Evolutionary conservation across 2,329 filamentous ascomycete species (phyloP), one percentile per base, ranked within the genome.

Genomic region (Thielaviopsis euricoi): DNA sequence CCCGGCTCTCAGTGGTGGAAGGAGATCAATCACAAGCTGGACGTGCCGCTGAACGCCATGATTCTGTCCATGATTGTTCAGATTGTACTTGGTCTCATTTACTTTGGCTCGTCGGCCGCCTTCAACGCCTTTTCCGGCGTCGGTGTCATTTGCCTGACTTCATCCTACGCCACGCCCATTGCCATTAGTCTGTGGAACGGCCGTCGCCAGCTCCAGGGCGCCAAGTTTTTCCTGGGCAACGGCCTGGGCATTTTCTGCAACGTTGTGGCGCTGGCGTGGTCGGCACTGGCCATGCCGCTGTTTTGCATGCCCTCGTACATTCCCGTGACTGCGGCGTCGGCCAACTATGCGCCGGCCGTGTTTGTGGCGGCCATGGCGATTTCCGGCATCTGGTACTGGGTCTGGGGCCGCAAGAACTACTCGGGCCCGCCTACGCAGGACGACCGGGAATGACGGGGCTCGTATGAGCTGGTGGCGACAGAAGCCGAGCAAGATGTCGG

Each of bases 301-400:
- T 88, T 88, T 74, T 88, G 81, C 69, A 86, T 86, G 81, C 85
- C 83, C 0, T 76, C 80, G 0, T 69, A 70, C 50, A 71, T 86
- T n/a, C 81, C 81, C 6, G 81, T 85, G 46, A 76, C 75, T 0
- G 69, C 76, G 6, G 66, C 70, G 19, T 76, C 73, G 46, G 83
- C 87, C 74, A 89, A 89, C 74, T 89, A 87, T 68, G 85, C 84
- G 1, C 81, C 81, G 15, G 85, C 82, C 37, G 85, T 89, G n/a
- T 87, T 88, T 63, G 77, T 84, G 25, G 82, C 74, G 5, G 83
- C 86, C 61, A 76, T 79, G 57, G 53, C 73, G 46, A 75, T 87
- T 59, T 79, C 85, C 1, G 75, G 73, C 10, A 68, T 71, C 7
- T 89, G 84, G 83, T 89, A 89, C 71, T 72, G 80, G 63, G 74